Evolutionary conservation across 176 grass and related monocot genomes (phyloP).

Genomic region (barley (Hordeum vulgare)): DNA sequence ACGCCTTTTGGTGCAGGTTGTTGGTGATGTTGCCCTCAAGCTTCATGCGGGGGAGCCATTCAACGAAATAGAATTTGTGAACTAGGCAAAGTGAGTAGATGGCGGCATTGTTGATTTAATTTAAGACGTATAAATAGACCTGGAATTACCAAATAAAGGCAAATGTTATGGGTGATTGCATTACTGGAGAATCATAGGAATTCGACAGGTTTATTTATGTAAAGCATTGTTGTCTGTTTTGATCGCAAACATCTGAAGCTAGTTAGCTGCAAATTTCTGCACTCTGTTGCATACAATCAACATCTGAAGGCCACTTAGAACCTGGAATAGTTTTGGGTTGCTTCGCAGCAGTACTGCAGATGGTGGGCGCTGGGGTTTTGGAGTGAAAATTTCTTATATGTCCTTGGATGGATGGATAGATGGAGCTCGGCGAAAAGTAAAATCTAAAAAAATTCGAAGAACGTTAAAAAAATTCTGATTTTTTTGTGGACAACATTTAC

Average conservation of each 20-base stretch:
- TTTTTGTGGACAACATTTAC: no score
- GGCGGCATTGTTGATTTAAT: not conserved
- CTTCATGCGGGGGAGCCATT: slow-evolving; percentile 66
- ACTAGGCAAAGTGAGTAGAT: slow-evolving; percentile 23
- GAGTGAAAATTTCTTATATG: no score
- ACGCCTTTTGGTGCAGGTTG: slow-evolving; percentile 40
- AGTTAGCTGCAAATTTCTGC: not conserved
- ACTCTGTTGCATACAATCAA: not conserved
- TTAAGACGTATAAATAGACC: not conserved
- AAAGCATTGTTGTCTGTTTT: not conserved
- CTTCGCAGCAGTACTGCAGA: no score
- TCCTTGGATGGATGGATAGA: no score
- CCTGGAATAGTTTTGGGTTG: no score
- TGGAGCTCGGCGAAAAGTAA: no score
- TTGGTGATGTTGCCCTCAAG: slow-evolving; percentile 66
- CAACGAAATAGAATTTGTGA: slow-evolving; percentile 65
- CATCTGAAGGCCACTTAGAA: not conserved
- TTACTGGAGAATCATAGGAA: not conserved
- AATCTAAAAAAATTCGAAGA: no score
- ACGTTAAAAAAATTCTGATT: no score
- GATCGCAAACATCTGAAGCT: not conserved
- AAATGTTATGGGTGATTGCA: not conserved
- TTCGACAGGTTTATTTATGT: not conserved
- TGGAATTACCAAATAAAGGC: not conserved
- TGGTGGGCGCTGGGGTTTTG: no score